These are phyloP conservation scores for Dictyostelium brefeldianum DNA, from an alignment of 78 protist genomes.

Conservation along the genomic window DNA sequence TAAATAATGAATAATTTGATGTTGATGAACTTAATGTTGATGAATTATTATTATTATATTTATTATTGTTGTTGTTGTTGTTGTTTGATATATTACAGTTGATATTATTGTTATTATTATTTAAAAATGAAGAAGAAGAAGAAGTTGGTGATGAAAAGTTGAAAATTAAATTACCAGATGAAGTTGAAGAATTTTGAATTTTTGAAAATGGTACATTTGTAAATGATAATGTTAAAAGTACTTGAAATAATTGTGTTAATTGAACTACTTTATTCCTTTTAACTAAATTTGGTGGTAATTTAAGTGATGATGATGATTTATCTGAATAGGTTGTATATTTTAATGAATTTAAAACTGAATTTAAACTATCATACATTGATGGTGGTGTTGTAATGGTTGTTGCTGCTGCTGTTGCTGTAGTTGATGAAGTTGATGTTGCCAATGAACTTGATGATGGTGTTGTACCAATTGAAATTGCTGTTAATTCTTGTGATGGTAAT, in stretches of 20 bases:
- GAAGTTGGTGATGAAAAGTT: neutral
- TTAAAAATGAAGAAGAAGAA: neutral
- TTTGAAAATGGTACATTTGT: slow-evolving; percentile 29
- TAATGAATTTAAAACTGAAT: slow-evolving; percentile 41
- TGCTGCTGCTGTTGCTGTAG: neutral
- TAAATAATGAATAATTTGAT: slow-evolving; percentile 1
- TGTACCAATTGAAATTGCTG: neutral
- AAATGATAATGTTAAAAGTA: slow-evolving; percentile 24
- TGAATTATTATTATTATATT: neutral
- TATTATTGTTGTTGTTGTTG: neutral
- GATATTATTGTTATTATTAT: neutral
- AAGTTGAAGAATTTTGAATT: neutral
- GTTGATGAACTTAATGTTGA: neutral
- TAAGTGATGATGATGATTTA: neutral
- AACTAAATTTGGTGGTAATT: slow-evolving; percentile 26
- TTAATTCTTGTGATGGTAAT: neutral
- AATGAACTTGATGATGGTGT: neutral
- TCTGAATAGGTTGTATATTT: slow-evolving; percentile 70
- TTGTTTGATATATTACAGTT: slow-evolving; percentile 21
- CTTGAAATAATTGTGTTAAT: slow-evolving; percentile 40
- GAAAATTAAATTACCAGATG: neutral
- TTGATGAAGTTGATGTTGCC: neutral
- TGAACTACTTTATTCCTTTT: slow-evolving; percentile 28
- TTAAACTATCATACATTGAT: slow-evolving; percentile 36
- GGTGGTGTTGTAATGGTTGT: neutral